phyloP scores from a whole-genome alignment of 345 rosid genomes.

The Pistacia vera region DNA sequence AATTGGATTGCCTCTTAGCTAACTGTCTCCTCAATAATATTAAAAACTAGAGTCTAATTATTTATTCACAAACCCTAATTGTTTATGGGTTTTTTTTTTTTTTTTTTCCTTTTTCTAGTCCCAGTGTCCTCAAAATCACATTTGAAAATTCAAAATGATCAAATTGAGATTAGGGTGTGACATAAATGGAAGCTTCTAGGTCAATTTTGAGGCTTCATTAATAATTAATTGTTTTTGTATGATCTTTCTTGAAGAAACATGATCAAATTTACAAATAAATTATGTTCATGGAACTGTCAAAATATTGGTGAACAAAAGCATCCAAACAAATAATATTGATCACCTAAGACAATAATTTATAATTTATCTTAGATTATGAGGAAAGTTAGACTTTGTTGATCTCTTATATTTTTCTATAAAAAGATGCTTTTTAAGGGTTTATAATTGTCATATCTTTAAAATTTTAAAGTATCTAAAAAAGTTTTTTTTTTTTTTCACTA shows the following conservation, averaged over 20 bases:
- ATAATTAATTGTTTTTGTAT: background rate
- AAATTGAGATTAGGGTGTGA: slow-evolving; percentile 14
- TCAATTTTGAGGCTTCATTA: slow-evolving; percentile 2
- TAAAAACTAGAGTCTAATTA: slow-evolving; percentile 7
- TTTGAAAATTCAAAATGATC: slow-evolving; percentile 5
- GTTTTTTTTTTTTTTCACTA: too few relatives aligned
- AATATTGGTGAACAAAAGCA: slow-evolving; percentile 21
- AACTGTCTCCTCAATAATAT: slow-evolving; percentile 25
- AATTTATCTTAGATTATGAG: background rate
- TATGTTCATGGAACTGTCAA: slow-evolving; percentile 7
- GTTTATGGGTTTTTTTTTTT: background rate
- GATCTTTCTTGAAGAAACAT: background rate
- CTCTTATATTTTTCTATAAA: too few relatives aligned
- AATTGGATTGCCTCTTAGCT: slow-evolving; percentile 10
- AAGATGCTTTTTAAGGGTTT: too few relatives aligned
- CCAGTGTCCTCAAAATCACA: background rate
- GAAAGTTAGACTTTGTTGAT: too few relatives aligned
- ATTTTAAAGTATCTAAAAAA: too few relatives aligned
- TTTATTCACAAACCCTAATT: background rate
- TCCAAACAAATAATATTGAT: slow-evolving; percentile 25
- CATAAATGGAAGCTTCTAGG: slow-evolving; percentile 11
- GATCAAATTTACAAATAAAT: slow-evolving; percentile 13
- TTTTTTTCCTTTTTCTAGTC: background rate
- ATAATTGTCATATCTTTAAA: too few relatives aligned
- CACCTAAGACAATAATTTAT: background rate